Conservation (phyloP, 108 stramenopile genomes). For the Pseudonitzschia multiseries region DNA sequence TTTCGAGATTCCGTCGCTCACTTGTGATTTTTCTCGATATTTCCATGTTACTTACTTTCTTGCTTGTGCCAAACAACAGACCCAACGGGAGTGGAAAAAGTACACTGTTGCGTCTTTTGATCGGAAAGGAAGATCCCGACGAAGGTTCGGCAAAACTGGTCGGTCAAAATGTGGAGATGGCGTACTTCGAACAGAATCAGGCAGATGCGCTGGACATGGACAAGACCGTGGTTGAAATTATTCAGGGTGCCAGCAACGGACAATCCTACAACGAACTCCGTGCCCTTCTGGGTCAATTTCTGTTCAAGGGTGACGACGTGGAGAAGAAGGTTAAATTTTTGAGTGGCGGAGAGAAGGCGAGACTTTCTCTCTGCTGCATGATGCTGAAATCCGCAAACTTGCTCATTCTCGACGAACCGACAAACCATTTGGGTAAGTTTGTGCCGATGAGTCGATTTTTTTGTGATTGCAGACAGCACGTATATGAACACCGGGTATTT, state of each 20-base stretch:
- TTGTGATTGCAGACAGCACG: no score
- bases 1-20: no score
- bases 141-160: slow-evolving; percentile 68
- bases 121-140: slow-evolving; percentile 78
- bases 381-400: slow-evolving; percentile 92
- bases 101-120: slow-evolving; percentile 83
- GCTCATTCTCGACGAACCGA: slow-evolving; percentile 91
- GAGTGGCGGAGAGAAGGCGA: slow-evolving; percentile 95
- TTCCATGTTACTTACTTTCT: no score
- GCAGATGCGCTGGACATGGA: slow-evolving; percentile 90
- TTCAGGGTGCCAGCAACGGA: slow-evolving; percentile 72
- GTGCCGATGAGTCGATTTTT: not conserved
- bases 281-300: slow-evolving; percentile 91
- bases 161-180: slow-evolving; percentile 77
- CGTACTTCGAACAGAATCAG: slow-evolving; percentile 96
- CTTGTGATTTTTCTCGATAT: no score
- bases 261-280: slow-evolving; percentile 92
- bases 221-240: slow-evolving; percentile 86
- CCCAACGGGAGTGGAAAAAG: slow-evolving; percentile 72
- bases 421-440: slow-evolving; percentile 61
- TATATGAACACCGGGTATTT: no score
- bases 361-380: slow-evolving; percentile 92
- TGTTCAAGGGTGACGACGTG: slow-evolving; percentile 94
- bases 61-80: not conserved
- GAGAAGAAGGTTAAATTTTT: slow-evolving; percentile 87